Evolutionary conservation across 83 land plant species (phyloP).

Genomic region (Diphasiastrum complanatum): DNA sequence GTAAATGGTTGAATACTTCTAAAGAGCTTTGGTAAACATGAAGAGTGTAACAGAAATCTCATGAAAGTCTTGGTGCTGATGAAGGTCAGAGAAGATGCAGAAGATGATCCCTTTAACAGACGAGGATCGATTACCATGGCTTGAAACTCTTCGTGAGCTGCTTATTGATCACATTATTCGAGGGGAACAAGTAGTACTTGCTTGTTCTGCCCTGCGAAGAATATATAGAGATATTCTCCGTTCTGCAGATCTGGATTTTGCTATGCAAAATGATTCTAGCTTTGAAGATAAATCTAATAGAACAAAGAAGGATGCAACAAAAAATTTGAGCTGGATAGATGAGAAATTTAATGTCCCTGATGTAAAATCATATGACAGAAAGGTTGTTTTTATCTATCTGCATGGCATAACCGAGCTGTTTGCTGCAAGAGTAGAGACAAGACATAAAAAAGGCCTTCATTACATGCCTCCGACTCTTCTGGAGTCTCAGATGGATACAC

Average conservation of each 20-base stretch:
- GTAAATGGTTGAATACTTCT: no score
- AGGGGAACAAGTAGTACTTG: slow-evolving; percentile 44
- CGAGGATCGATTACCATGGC: slow-evolving; percentile 81
- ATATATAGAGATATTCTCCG: slow-evolving; percentile 65
- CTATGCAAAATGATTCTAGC: no score
- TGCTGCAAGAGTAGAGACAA: slow-evolving; percentile 38
- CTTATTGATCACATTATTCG: slow-evolving; percentile 21
- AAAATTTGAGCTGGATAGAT: slow-evolving; percentile 12
- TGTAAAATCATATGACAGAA: not conserved
- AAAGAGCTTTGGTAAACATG: no score
- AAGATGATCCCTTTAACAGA: slow-evolving; percentile 65
- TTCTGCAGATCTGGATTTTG: slow-evolving; percentile 45
- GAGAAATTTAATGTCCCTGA: not conserved
- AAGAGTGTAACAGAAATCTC: no score
- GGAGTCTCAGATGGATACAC: slow-evolving; percentile 62
- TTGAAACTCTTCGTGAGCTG: slow-evolving; percentile 48
- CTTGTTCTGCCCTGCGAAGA: slow-evolving; percentile 67
- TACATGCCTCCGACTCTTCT: slow-evolving; percentile 65
- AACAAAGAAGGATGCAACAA: not conserved
- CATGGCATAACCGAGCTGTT: slow-evolving; percentile 45
- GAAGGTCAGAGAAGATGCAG: slow-evolving; percentile 78
- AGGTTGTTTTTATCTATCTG: slow-evolving; percentile 58
- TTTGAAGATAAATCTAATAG: not conserved
- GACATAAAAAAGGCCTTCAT: slow-evolving; percentile 57
- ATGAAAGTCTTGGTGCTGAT: no score